Percentiles rank a stretch among this genome's conserved stretches.
Conservation (phyloP, 495 filamentous ascomycete species). For the Trypethelium eluteriae region DNA sequence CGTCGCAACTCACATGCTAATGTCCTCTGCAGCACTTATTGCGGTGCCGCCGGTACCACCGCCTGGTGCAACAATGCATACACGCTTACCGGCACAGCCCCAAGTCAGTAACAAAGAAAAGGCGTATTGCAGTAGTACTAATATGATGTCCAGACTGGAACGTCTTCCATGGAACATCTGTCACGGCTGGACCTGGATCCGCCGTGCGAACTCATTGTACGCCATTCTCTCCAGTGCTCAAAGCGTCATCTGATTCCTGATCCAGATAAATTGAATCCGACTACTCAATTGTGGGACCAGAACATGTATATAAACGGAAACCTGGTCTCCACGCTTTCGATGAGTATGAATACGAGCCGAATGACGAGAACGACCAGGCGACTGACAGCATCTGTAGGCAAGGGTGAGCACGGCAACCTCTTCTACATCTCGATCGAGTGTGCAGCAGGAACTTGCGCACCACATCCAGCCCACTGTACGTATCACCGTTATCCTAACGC, state of each 20-base stretch:
- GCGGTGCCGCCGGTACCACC: conserved; percentile 9
- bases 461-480: neutral
- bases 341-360: conserved; percentile 6
- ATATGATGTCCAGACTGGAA: conserved; percentile 2
- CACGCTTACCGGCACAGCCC: neutral
- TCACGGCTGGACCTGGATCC: conserved; percentile 2
- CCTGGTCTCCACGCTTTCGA: conserved; percentile 4
- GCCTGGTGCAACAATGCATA: conserved; percentile 9
- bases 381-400: conserved; percentile 8
- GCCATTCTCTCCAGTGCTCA: neutral
- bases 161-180: conserved; percentile 6
- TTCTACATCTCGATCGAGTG: conserved; percentile 9
- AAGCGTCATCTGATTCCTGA: conserved; percentile 5
- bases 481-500: neutral
- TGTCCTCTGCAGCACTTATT: neutral
- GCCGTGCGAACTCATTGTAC: conserved; percentile 2
- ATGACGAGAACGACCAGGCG: conserved; percentile 3
- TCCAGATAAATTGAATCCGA: conserved; percentile 6
- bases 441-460: conserved; percentile 5
- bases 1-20: neutral
- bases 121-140: neutral
- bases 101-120: neutral
- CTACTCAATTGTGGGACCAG: conserved; percentile 8
- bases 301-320: conserved; percentile 9
- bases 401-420: conserved; percentile 9